Evolutionary conservation across 2,329 filamentous ascomycete species (phyloP), one percentile per base, ranked within the genome.

Genomic region (Tolypocladium inflatum): DNA sequence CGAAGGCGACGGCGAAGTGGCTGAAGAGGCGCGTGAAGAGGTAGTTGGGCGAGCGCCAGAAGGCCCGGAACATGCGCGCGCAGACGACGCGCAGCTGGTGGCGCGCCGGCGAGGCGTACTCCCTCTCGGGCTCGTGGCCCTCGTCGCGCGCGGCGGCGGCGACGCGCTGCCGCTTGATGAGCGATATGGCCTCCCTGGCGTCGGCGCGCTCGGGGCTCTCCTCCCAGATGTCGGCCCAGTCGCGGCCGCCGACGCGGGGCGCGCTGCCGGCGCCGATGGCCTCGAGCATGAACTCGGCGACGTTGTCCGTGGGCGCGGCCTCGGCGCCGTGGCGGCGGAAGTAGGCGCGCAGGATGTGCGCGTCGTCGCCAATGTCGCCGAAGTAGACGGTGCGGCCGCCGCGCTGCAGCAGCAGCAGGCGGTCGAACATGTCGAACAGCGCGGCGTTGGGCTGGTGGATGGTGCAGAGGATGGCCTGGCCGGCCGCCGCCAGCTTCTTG

Each of bases 401-500:
- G 45, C 83, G 81, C 71, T 93, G 85, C 2, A 96, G 80, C 3
- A 96, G 79, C 6, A 96, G 76, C 2, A 96, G 80, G 15, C 90
- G 83, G 68, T 96, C 91, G 63, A 96, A 96, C 71, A 91, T 88
- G 71, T 94, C 89, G 64, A 96, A 96, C 0, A 96, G 79, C 0
- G 89, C 86, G 19, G 89, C 89, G 63, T 91, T 93, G 1, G 91
- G 91, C 70, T 96, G 91, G 70, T 96, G 91, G 62, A 96, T 96
- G 0, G 91, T 96, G 74, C 90, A 95, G 4, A 96, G 80, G 64
- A 96, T 91, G 11, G 91, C 91, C 69, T 96, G 91, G 2, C 91
- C 91, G 3, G 88, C 88, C n/a, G 81, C 78, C 55, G 88, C 85
- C 7, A 91, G 80, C 73, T 90, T 91, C 65, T 84, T 84, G n/a